These are phyloP conservation scores for Sporothrix schenckii DNA, from an alignment of 2,329 filamentous ascomycete species.

Conservation along the genomic window DNA sequence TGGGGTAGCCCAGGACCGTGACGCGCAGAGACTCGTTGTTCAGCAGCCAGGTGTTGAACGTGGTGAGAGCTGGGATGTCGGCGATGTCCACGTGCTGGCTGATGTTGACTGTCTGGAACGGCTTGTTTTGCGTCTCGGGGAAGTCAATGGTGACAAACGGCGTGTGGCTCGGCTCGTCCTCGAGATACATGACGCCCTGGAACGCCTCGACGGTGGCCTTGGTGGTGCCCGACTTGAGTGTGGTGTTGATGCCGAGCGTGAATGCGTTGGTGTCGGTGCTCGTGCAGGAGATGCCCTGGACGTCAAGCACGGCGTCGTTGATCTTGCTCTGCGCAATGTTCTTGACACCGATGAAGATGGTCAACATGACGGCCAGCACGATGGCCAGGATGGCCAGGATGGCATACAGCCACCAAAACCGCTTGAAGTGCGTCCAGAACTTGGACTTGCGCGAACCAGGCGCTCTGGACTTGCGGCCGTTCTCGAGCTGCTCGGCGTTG, in stretches of 20 bases:
- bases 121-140: slow-evolving; percentile 54
- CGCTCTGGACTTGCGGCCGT: background rate
- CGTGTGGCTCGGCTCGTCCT: slow-evolving; percentile 51
- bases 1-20: slow-evolving; percentile 56
- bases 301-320: slow-evolving; percentile 55
- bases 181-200: slow-evolving; percentile 58
- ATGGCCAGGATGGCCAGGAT: slow-evolving; percentile 54
- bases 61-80: slow-evolving; percentile 54
- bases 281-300: slow-evolving; percentile 56
- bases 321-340: slow-evolving; percentile 61
- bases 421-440: slow-evolving; percentile 49
- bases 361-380: slow-evolving; percentile 59
- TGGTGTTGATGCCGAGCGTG: slow-evolving; percentile 59
- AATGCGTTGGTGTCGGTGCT: slow-evolving; percentile 51
- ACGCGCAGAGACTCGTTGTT: slow-evolving; percentile 55
- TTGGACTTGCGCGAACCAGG: background rate
- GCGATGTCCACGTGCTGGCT: slow-evolving; percentile 53
- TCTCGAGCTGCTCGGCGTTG: slow-evolving; percentile 5
- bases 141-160: slow-evolving; percentile 58
- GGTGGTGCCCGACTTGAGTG: slow-evolving; percentile 56
- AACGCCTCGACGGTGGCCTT: slow-evolving; percentile 57
- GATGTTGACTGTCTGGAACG: slow-evolving; percentile 56
- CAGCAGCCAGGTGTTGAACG: slow-evolving; percentile 60
- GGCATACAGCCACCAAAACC: slow-evolving; percentile 65
- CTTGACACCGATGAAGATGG: slow-evolving; percentile 61